These are phyloP conservation scores for Aspergillus persii DNA, from an alignment of 2,329 filamentous ascomycete species.

Conservation along the genomic window DNA sequence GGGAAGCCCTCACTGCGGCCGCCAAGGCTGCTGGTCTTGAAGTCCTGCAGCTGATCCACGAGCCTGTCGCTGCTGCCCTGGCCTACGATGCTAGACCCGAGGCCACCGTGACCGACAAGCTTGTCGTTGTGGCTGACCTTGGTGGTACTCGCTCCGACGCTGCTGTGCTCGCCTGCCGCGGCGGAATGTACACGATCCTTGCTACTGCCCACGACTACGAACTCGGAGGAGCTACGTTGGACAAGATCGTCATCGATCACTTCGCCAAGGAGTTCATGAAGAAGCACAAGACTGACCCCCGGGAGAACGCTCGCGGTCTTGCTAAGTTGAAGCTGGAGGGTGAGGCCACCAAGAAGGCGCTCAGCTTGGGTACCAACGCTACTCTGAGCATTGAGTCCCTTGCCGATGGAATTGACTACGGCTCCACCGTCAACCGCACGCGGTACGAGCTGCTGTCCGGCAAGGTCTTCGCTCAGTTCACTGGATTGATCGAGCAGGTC, in stretches of 20 bases:
- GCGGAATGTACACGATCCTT: constrained; percentile 93
- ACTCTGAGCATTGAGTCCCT: constrained; percentile 92
- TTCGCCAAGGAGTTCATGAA: constrained; percentile 99
- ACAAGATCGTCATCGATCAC: constrained; percentile 89
- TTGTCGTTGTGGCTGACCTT: constrained; percentile 85
- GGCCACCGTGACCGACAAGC: constrained; percentile 75
- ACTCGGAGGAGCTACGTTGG: constrained; percentile 78
- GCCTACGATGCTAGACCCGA: constrained; percentile 88
- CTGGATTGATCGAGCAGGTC: constrained; percentile 75
- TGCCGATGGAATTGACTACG: constrained; percentile 85
- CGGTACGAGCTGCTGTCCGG: constrained; percentile 86
- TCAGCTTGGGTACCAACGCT: constrained; percentile 83
- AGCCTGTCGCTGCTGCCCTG: constrained; percentile 83
- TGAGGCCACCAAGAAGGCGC: constrained; percentile 86
- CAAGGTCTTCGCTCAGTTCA: constrained; percentile 87
- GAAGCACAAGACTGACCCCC: constrained; percentile 88
- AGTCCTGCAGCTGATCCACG: constrained; percentile 86
- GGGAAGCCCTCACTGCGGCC: constrained; percentile 72
- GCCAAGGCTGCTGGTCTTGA: constrained; percentile 80
- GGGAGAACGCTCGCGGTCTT: constrained; percentile 73
- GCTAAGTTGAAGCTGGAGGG: constrained; percentile 92
- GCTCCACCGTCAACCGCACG: constrained; percentile 85
- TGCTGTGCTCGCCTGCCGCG: constrained; percentile 82
- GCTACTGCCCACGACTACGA: constrained; percentile 96
- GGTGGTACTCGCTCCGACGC: constrained; percentile 92